Base-by-base conservation (phyloP, 345 rosid genomes). In the Melastoma malabathricum region DNA sequence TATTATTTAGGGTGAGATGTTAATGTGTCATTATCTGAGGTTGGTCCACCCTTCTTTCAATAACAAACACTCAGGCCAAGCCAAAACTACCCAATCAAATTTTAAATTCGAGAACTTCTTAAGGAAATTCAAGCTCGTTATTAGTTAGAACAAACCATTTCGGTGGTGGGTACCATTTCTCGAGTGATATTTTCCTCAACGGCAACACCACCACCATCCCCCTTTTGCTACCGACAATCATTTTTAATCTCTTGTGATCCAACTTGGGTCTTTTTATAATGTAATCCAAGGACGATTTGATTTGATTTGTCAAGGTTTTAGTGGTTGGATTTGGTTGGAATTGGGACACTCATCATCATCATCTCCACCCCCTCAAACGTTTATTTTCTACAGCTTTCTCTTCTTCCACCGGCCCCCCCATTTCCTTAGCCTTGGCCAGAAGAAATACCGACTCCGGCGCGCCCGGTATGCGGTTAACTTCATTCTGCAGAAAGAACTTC, bases 401-500 rank as follows among this genome's bases (percentile, higher is more conserved):
- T 47, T 54, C 76, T 65, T 78, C 20, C 20, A 82, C 58, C 13
- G 81, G 74, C 60, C 95, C 90, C 60, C 95, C 90, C 78, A 83
- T 60, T 62, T 84, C 89, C 63, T 75, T 84, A 3, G 86, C 95
- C 70, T 74, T 81, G 10, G 81, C 27, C 95, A 95, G 54, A 93
- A 85, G 23, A 87, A n/a, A 59, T 7, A 88, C 81, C 0, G 99
- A 87, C 61, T 66, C 88, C 0, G 95, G 97, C 15, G 97, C 15
- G 84, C 97, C 84, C 97, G 82, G 58, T 74, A 92, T 47, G 78
- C 75, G n/a, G 94, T 94, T 74, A 84, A 69, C 59, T 88, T 87
- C 14, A 68, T 64, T 50, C 79, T 54, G 67, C 79, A 66, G 61
- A 82, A 87, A 66, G 61, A 82, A 87, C 64, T 67, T 80, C 72